Base-by-base conservation (phyloP, 768 basidiomycete genomes). In the Mycena rosella region DNA sequence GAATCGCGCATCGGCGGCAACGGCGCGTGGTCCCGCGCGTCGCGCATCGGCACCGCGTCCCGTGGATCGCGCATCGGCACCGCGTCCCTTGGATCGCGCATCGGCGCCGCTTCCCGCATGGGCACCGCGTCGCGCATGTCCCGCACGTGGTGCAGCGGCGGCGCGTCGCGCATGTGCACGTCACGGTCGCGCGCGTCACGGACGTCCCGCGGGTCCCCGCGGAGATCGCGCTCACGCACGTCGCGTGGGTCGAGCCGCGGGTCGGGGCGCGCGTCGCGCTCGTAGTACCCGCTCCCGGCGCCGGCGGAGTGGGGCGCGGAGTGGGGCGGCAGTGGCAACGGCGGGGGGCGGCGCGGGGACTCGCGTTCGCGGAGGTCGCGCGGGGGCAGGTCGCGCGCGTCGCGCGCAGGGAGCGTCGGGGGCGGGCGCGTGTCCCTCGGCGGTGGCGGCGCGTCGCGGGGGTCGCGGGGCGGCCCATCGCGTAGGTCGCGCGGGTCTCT, bases 11-110 rank as follows among this genome's bases (percentile, higher is more conserved):
- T 52, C 3, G 60, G 59, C n/a, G 55, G 59, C 14, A 22, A n/a
- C n/a, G n/a, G n/a, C n/a, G n/a, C n/a, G n/a, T n/a, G n/a, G n/a
- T 68, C 68, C 30, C 68, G 40, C 15, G 54, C 56, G 22, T 69
- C 63, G 17, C 68, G 59, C 62, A 60, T 60, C 17, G 67, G 55
- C 3, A 34, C 53, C 22, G 55, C 60, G 26, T 63, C 60, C 11
- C 66, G 29, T 18, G 40, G n/a, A 48, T 69, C 67, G 24, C 67
- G 61, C 67, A 69, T 59, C 3, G 62, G 62, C 36, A 42, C 24
- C 34, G 67, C 60, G 26, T 68, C 67, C 18, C 66, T 18, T 0
- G 18, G 22, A 29, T 68, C 66, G n/a, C 66, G 53, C 60, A 66
- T 60, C 5, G 52, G 51, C 40, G 44, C 22, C 24, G 56, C 57